These are phyloP conservation scores for Nitzschia sp. DNA, from an alignment of 108 stramenopile genomes.

Conservation along the genomic window DNA sequence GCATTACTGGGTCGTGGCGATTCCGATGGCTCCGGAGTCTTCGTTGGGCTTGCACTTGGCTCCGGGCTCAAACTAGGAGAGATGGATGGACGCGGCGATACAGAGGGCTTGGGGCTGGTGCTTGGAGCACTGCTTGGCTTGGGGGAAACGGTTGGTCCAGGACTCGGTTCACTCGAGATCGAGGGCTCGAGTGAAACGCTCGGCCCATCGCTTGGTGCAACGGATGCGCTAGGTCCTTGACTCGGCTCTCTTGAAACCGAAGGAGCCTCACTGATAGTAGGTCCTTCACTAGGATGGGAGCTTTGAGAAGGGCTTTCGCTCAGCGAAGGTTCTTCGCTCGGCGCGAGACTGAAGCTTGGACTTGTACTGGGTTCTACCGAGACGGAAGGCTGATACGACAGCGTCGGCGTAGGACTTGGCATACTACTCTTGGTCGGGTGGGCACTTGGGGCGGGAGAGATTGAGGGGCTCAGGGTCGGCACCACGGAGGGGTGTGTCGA, in stretches of 20 bases:
- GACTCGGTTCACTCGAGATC: constrained; percentile 19
- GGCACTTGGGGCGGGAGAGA: neutral
- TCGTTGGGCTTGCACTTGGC: neutral
- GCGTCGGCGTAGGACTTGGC: neutral
- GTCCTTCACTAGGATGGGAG: no score
- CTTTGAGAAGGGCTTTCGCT: constrained; percentile 50
- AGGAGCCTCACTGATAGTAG: no score
- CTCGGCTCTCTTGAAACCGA: neutral
- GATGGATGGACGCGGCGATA: neutral
- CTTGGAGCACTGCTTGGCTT: neutral
- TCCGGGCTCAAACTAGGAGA: neutral
- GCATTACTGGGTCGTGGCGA: no score
- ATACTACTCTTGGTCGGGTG: neutral
- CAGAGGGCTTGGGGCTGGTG: neutral
- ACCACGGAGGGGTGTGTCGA: neutral
- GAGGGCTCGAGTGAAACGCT: neutral
- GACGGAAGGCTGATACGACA: neutral
- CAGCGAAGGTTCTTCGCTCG: neutral
- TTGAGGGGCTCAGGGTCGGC: neutral
- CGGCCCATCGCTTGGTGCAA: neutral
- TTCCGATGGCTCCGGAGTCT: neutral
- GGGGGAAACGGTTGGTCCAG: neutral
- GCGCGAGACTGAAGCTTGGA: neutral
- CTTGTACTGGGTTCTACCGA: neutral
- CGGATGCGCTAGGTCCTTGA: neutral